A percentile compares a stretch with the other conserved stretches of the same genome.
phyloP scores from a whole-genome alignment of 345 rosid genomes.

The Euphorbia peplus region DNA sequence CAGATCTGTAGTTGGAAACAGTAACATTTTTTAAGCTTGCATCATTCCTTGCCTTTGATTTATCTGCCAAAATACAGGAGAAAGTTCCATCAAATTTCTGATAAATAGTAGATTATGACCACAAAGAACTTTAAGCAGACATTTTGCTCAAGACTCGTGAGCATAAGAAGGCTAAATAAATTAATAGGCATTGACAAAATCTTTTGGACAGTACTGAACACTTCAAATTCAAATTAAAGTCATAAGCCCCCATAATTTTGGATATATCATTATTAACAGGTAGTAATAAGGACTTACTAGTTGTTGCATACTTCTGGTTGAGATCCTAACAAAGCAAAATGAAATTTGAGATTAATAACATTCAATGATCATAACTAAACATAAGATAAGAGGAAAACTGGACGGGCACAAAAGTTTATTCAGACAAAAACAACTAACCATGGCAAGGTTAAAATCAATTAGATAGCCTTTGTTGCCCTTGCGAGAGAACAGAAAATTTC shows the following conservation, averaged over 20 bases:
- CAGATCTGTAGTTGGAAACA: conserved; percentile 30
- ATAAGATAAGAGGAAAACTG: neutral
- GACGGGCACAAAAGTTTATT: neutral
- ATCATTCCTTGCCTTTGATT: conserved; percentile 41
- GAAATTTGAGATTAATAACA: conserved; percentile 13
- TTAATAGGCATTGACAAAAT: neutral
- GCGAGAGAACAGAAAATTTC: conserved; percentile 87
- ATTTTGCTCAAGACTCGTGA: conserved; percentile 1
- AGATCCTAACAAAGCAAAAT: conserved; percentile 56
- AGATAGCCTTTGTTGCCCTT: conserved; percentile 76
- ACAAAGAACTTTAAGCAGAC: neutral
- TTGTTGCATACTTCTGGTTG: conserved; percentile 59
- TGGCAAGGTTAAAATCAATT: conserved; percentile 92
- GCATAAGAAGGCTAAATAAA: neutral
- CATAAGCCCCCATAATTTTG: neutral
- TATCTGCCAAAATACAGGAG: conserved; percentile 43
- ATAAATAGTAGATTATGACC: conserved; percentile 1
- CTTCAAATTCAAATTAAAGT: neutral
- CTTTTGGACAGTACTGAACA: neutral
- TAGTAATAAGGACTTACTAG: conserved; percentile 43
- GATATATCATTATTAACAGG: neutral
- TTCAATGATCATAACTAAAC: neutral
- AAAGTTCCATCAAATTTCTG: conserved; percentile 23
- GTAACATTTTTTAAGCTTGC: conserved; percentile 20
- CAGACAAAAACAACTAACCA: conserved; percentile 51